Evolutionary conservation across 2,329 filamentous ascomycete genomes (phyloP), one percentile per base, ranked within the genome.

Genomic region (Chaetomiaceae sp.): DNA sequence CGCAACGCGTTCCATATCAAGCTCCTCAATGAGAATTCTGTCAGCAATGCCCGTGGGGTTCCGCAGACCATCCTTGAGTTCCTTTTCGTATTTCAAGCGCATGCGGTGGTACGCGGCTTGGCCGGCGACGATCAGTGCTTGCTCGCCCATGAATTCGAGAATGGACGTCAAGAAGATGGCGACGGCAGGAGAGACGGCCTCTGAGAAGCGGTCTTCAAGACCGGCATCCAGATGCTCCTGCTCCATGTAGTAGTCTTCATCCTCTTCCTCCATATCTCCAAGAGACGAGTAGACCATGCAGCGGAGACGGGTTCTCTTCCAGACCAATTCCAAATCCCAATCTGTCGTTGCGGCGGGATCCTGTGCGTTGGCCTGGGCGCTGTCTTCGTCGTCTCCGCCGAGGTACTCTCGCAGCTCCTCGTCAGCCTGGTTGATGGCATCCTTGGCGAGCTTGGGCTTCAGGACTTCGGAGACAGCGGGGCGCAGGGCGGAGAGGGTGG

Each of bases 271-370:
- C 78, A 99, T 84, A 64, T 99, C 92, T 39, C 93, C 93, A 6
- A 99, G 75, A 8, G 93, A 91, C 8, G 91, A 97, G 67, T 97
- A 97, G 19, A 99, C 92, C 93, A 99, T 99, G 67, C 93, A 96
- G 54, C 93, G 83, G 62, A 99, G 72, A 48, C 93, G 83, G 0
- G 91, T 93, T 59, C 93, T 81, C 72, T 95, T 96, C 91, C 93
- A 99, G 16, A 91, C 85, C 50, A 91, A 77, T 65, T 96, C 88
- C n/a, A 95, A 73, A 65, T 97, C 90, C 82, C 92, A 97, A 59
- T 86, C 82, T 2, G 76, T 75, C 10, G 71, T 68, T 2, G 74
- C 68, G 27, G 74, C 71, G 39, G 71, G 69, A 20, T 77, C 75
- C 39, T 79, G 70, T n/a, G 80, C 73, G 13, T 77, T 70, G n/a